Evolutionary conservation across 495 filamentous ascomycete species (phyloP), one percentile per base, ranked within the genome.

Genomic region (Pyrenopolyporus hunteri): DNA sequence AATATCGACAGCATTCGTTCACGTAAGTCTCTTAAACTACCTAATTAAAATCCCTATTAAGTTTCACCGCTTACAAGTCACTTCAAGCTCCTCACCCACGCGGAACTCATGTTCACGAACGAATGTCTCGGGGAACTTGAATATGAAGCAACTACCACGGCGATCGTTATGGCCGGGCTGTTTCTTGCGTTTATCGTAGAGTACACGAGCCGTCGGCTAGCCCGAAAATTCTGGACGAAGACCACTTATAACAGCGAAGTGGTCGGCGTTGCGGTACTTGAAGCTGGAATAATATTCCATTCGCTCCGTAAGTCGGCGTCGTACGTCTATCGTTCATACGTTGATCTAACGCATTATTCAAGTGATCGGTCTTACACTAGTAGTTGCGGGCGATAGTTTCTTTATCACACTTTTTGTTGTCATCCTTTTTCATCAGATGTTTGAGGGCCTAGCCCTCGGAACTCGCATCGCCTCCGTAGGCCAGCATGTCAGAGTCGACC

Each of bases 361-460:
- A 83, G 80, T 87, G 6, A 82, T 86, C 35, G 84, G 84, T 16
- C 57, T 87, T 42, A 83, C 83, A 17, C 76, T 86, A 1, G 81
- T 83, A 14, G 82, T 87, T 6, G 75, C 82, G 1, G 80, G 75
- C 19, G 82, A 86, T 69, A 76, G 72, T 23, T 78, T 76, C 64
- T 86, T 86, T 74, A 68, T 74, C 36, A 81, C 79, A 6, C 79
- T 87, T 25, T 80, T 84, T 55, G 67, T 79, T 29, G 85, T 85
- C 33, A 83, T 87, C 44, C 63, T 85, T 44, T 86, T 87, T 72
- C 84, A 85, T 59, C 84, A 93, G 67, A 87, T 88, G 67, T 92
- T 93, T 49, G 89, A 93, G 75, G 89, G 90, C 14, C 79, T 92
- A 49, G 89, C 89, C 14, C 82, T 92, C 7, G 88, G 89, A 11